Evolutionary conservation across 1,284 basidiomycete species (phyloP).

Genomic region (Lignosus rhinocerotis): DNA sequence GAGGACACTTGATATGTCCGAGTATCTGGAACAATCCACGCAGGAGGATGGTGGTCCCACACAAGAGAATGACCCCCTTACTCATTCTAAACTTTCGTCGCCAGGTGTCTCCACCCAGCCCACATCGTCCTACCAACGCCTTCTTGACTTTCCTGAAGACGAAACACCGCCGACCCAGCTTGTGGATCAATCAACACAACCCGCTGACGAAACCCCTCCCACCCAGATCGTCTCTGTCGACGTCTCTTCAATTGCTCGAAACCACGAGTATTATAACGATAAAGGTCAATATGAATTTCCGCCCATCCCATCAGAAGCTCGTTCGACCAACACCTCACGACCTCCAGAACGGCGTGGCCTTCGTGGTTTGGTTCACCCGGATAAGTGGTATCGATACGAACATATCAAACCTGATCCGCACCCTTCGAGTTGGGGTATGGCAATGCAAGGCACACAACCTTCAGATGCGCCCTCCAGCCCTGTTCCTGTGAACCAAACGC

Average conservation of each 20-base stretch:
- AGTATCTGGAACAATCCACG: background rate
- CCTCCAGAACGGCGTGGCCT: conserved; percentile 3
- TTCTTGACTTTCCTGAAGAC: conserved; percentile 9
- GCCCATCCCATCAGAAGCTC: conserved; percentile 9
- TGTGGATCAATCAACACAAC: conserved; percentile 17
- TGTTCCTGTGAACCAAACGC: conserved; percentile 6
- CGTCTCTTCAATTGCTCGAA: background rate
- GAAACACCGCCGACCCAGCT: conserved; percentile 14
- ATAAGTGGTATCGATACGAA: conserved; percentile 18
- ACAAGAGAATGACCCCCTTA: background rate
- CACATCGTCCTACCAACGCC: conserved; percentile 24
- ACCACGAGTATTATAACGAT: conserved; percentile 12
- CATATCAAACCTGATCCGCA: conserved; percentile 2
- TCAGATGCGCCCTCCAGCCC: background rate
- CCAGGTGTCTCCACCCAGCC: conserved; percentile 20
- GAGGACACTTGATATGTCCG: conserved; percentile 1
- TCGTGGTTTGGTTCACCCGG: conserved; percentile 8
- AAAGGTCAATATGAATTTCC: conserved; percentile 15
- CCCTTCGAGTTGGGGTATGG: background rate
- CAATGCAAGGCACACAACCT: conserved; percentile 1
- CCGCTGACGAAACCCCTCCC: conserved; percentile 5
- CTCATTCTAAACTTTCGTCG: background rate
- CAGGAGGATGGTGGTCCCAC: background rate
- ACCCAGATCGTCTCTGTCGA: conserved; percentile 13
- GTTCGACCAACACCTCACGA: conserved; percentile 7